Evolutionary conservation across 192 early-diverging fungal species (phyloP).

Genomic region (Gorgonomyces haynaldii): DNA sequence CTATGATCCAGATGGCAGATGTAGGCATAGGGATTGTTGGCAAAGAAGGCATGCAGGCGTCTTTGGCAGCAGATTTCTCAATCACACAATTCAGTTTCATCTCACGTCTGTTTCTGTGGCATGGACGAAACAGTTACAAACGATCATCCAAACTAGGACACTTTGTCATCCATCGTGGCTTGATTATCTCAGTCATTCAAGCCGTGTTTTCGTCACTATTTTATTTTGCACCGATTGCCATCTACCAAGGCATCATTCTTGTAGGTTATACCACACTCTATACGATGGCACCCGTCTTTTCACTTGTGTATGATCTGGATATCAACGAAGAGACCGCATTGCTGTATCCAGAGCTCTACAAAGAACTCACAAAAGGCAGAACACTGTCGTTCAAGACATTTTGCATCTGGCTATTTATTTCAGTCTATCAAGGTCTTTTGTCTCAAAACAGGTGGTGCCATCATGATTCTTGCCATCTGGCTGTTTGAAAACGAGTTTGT

Average conservation of each 20-base stretch:
- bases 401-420: constrained; percentile 86
- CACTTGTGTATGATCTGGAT: constrained; percentile 84
- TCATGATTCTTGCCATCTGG: constrained; percentile 89
- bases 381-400: constrained; percentile 87
- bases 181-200: constrained; percentile 97
- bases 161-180: constrained; percentile 93
- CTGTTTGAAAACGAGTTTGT: constrained; percentile 94
- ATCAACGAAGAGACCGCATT: constrained; percentile 80
- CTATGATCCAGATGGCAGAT: constrained; percentile 93
- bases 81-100: constrained; percentile 79
- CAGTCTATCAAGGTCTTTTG: constrained; percentile 72
- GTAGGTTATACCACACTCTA: constrained; percentile 94
- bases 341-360: constrained; percentile 87
- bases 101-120: constrained; percentile 82
- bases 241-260: constrained; percentile 71
- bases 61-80: constrained; percentile 88
- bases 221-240: constrained; percentile 92
- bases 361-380: constrained; percentile 86
- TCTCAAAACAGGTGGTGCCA: constrained; percentile 53
- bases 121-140: constrained; percentile 86
- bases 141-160: constrained; percentile 81
- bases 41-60: constrained; percentile 91
- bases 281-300: constrained; percentile 95
- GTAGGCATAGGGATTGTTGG: constrained; percentile 96
- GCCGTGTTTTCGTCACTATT: constrained; percentile 92